These are phyloP conservation scores for Pythium chondricola DNA, from an alignment of 352 stramenopile species.

Conservation along the genomic window DNA sequence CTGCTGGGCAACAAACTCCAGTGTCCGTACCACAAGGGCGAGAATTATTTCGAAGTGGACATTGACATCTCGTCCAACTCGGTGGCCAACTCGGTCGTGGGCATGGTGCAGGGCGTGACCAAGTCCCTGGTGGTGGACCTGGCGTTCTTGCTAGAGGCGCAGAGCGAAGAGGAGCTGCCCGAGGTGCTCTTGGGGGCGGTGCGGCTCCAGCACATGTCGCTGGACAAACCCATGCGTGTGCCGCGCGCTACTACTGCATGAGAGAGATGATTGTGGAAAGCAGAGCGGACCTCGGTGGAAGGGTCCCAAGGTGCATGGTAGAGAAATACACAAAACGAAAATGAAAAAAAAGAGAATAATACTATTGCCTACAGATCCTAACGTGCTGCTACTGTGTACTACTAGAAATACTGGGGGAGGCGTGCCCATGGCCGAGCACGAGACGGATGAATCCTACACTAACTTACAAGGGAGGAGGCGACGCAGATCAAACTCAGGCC, in stretches of 20 bases:
- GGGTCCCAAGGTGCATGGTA: too few species aligned
- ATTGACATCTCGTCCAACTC: slow-evolving; percentile 93
- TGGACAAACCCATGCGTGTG: slow-evolving; percentile 68
- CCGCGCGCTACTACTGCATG: slow-evolving; percentile 18
- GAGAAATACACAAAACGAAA: too few species aligned
- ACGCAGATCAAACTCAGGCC: too few species aligned
- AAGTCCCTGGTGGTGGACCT: slow-evolving; percentile 88
- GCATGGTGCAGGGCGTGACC: slow-evolving; percentile 86
- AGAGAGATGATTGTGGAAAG: too few species aligned
- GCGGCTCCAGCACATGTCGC: slow-evolving; percentile 76
- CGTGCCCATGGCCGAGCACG: too few species aligned
- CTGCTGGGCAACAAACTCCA: slow-evolving; percentile 97
- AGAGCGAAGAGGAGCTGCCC: slow-evolving; percentile 83
- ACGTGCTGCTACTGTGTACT: too few species aligned
- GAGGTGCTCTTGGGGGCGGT: slow-evolving; percentile 77
- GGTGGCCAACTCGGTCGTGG: slow-evolving; percentile 86
- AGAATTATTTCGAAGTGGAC: slow-evolving; percentile 95
- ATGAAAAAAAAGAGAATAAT: too few species aligned
- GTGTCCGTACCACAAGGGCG: slow-evolving; percentile 75
- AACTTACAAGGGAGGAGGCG: too few species aligned
- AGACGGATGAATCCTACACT: too few species aligned
- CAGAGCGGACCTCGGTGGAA: too few species aligned
- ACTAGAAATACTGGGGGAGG: too few species aligned
- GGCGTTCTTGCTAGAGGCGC: slow-evolving; percentile 83
- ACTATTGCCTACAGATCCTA: too few species aligned